Base-by-base conservation (phyloP, 768 basidiomycete species). In the Auricularia cornea region DNA sequence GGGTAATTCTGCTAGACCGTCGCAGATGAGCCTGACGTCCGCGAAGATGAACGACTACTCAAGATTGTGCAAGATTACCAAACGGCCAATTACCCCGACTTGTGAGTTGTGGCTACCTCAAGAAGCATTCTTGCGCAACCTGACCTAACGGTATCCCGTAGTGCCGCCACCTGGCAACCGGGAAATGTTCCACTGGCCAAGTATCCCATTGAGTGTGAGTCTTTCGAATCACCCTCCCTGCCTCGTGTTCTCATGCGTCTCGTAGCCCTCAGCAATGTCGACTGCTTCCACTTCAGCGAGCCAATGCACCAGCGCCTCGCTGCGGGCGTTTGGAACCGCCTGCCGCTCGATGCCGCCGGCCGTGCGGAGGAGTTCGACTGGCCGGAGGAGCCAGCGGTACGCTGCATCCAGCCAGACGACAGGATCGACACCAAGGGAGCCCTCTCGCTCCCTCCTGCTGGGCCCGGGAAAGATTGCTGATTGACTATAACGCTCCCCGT, bases 141-240 rank as follows among this genome's bases (percentile, higher is more conserved):
- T 8, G 63, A 23, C 18, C 29, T 62, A 40, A n/a, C 38, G 16
- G 4, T 20, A 14, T 44, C 48, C n/a, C n/a, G 23, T 30, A 67
- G 66, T 60, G 66, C 64, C 1, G 64, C 65, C 3, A 29, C 65
- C 8, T 67, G 64, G 64, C 66, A 67, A 52, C 66, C 66, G 10
- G 59, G 41, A 12, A 57, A 38, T 28, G 57, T 67, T 31, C 61
- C 64, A 23, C 54, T 67, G 1, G 65, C 57, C 6, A 54, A 59
- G 14, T 67, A 56, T 51, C 66, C 66, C 20, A 63, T 67, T 20
- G 51, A 65, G 33, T 60, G 66, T 67, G n/a, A 54, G 66, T 35
- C 54, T 18, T 40, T 40, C 38, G 18, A 40, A 18, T 40, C 38
- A 38, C 35, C 35, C 35, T 10, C 35, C 16, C 35, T 38, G 11